Evolutionary conservation across 129 eudicot species (phyloP).

Genomic region (Lactuca sativa): DNA sequence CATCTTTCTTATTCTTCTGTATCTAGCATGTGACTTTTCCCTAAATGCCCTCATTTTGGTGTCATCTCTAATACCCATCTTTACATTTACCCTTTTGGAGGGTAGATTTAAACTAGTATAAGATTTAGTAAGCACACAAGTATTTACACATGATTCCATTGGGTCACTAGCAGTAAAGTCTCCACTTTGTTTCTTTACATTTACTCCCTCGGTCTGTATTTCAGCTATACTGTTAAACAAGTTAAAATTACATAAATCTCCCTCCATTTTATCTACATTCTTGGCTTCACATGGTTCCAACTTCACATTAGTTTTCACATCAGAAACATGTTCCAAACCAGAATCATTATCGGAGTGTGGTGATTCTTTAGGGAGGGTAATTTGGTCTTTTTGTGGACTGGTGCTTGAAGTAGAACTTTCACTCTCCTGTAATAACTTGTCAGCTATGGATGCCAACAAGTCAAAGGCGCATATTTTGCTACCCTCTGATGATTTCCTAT

Average conservation of each 20-base stretch:
- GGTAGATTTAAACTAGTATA: constrained; percentile 61
- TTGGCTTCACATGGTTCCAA: constrained; percentile 28
- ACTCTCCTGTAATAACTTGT: constrained; percentile 74
- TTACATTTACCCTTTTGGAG: constrained; percentile 58
- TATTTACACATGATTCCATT: constrained; percentile 42
- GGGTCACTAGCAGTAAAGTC: constrained; percentile 41
- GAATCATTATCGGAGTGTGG: constrained; percentile 41
- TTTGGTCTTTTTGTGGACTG: constrained; percentile 44
- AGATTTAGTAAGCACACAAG: constrained; percentile 43
- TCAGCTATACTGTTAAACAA: constrained; percentile 12
- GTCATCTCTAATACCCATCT: constrained; percentile 63
- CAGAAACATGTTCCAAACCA: constrained; percentile 40
- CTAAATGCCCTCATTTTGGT: constrained; percentile 55
- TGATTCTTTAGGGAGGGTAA: constrained; percentile 22
- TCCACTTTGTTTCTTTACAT: constrained; percentile 30
- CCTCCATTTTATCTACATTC: constrained; percentile 28
- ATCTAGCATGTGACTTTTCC: constrained; percentile 50
- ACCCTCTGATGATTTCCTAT: constrained; percentile 36
- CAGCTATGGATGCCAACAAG: constrained; percentile 86
- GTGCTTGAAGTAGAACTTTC: constrained; percentile 81
- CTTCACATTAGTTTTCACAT: constrained; percentile 35
- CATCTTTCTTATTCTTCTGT: constrained; percentile 66
- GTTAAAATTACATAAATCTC: constrained; percentile 29
- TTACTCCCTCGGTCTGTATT: no score
- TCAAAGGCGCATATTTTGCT: constrained; percentile 76